Conservation (phyloP, 805 yeast genomes). For the Brettanomyces nanus region DNA sequence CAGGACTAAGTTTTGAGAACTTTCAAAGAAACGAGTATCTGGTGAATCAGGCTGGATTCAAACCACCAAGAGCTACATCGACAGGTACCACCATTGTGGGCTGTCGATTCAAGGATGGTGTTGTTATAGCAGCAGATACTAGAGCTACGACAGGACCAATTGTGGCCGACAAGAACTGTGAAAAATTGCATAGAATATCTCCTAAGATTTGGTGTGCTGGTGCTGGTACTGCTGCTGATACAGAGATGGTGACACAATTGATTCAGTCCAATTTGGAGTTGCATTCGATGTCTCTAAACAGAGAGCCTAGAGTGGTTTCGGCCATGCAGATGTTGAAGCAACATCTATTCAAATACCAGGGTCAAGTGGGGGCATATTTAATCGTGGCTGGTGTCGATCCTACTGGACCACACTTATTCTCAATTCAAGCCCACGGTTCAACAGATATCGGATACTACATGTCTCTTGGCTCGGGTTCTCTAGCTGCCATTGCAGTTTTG, state of each 20-base stretch:
- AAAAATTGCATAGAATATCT: conserved; percentile 81
- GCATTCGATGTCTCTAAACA: conserved; percentile 73
- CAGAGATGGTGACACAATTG: conserved; percentile 94
- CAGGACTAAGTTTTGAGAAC: conserved; percentile 90
- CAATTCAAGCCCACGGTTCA: conserved; percentile 96
- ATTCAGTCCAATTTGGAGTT: conserved; percentile 86
- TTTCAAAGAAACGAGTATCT: conserved; percentile 80
- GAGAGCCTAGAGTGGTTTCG: conserved; percentile 89
- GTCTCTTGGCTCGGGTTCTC: conserved; percentile 91
- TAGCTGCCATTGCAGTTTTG: conserved; percentile 97
- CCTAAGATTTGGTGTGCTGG: conserved; percentile 99
- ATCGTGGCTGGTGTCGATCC: conserved; percentile 98
- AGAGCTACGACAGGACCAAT: conserved; percentile 95
- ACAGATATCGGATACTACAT: conserved; percentile 93
- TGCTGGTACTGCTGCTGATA: conserved; percentile 99
- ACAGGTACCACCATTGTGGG: conserved; percentile 99
- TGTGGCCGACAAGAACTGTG: conserved; percentile 98
- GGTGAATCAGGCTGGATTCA: conserved; percentile 56
- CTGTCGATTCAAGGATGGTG: conserved; percentile 87
- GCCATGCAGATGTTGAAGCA: conserved; percentile 91
- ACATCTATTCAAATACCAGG: conserved; percentile 94
- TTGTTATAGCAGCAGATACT: conserved; percentile 96
- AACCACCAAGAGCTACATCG: conserved; percentile 83
- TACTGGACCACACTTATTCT: conserved; percentile 86
- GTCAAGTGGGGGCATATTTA: conserved; percentile 93